phyloP scores from a whole-genome alignment of 805 yeast species.

The Priceomyces castillae region DNA sequence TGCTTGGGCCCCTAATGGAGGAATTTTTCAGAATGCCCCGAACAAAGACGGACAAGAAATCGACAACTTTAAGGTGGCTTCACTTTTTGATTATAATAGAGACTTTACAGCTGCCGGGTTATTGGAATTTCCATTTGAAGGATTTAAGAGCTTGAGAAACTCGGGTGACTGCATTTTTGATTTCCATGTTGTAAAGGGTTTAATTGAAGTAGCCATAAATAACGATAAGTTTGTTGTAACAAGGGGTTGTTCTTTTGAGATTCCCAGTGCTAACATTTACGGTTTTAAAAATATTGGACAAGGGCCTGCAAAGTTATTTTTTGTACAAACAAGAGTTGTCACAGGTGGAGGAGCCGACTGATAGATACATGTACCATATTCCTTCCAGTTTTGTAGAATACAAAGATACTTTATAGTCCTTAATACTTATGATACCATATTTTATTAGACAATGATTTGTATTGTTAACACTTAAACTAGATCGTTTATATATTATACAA shows the following conservation, averaged over 20 bases:
- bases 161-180: constrained; percentile 68
- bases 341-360: constrained; percentile 8
- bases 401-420: not conserved
- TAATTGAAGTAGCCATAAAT: constrained; percentile 63
- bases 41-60: constrained; percentile 33
- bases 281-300: constrained; percentile 63
- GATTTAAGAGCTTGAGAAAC: constrained; percentile 56
- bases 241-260: constrained; percentile 74
- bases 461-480: constrained; percentile 1
- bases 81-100: constrained; percentile 60
- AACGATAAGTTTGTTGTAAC: constrained; percentile 58
- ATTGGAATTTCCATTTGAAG: constrained; percentile 60
- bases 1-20: constrained; percentile 65
- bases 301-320: constrained; percentile 61
- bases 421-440: constrained; percentile 7
- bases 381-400: constrained; percentile 1
- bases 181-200: constrained; percentile 72
- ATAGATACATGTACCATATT: constrained; percentile 2
- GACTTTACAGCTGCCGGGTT: constrained; percentile 73
- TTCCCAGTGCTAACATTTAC: constrained; percentile 76
- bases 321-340: constrained; percentile 51
- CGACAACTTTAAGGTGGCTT: constrained; percentile 58
- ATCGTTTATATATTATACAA: not conserved
- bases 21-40: constrained; percentile 37
- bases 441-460: constrained; percentile 4